Evolutionary conservation across 148 eudicot genomes (phyloP).

Genomic region (Talinum fruticosum): DNA sequence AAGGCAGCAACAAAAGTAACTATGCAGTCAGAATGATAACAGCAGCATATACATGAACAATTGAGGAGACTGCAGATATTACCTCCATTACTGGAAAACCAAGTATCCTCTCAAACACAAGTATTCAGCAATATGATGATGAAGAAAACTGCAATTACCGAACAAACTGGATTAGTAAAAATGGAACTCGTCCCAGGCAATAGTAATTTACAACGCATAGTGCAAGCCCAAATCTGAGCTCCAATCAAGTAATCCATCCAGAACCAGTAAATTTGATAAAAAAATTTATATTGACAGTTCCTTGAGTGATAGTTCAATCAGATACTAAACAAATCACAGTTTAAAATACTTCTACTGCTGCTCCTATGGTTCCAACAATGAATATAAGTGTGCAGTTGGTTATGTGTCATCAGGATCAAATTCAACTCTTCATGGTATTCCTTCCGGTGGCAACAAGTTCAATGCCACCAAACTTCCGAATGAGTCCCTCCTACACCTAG

Average conservation of each 20-base stretch:
- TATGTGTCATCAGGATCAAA: too few species aligned
- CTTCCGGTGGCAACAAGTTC: too few species aligned
- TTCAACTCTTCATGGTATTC: too few species aligned
- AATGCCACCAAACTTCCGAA: too few species aligned
- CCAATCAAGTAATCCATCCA: not conserved
- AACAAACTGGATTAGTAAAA: not conserved
- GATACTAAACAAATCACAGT: too few species aligned
- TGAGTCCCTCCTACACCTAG: too few species aligned
- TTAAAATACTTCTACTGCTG: too few species aligned
- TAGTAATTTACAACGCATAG: not conserved
- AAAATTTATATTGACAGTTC: too few species aligned
- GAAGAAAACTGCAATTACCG: not conserved
- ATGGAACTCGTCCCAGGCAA: not conserved
- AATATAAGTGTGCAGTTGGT: too few species aligned
- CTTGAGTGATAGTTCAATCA: too few species aligned
- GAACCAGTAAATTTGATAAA: not conserved
- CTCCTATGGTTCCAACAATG: too few species aligned
- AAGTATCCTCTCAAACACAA: not conserved
- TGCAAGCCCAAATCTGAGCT: not conserved
- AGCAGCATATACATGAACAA: not conserved
- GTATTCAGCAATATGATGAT: not conserved
- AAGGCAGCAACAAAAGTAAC: not conserved
- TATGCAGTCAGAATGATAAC: not conserved
- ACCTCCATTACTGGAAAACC: constrained; percentile 21
- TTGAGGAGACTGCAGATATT: not conserved